Evolutionary conservation across 2,329 filamentous ascomycete species (phyloP).

Genomic region (Cryphonectria radicalis): DNA sequence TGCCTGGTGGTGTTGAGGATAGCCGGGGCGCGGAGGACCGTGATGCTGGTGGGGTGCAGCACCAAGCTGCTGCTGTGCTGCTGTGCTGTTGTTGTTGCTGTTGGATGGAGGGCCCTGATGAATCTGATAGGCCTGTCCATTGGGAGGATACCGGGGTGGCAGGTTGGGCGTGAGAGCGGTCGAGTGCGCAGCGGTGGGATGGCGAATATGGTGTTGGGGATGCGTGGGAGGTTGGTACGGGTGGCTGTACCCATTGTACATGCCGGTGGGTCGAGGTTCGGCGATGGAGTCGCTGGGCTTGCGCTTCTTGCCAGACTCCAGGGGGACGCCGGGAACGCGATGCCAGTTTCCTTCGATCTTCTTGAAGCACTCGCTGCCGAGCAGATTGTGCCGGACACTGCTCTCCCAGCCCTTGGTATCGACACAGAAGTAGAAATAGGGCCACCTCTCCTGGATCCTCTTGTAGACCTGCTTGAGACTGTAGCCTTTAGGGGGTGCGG

Average conservation of each 20-base stretch:
- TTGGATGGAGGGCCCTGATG: slow-evolving; percentile 14
- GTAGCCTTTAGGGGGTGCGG: slow-evolving; percentile 57
- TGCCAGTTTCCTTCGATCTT: slow-evolving; percentile 64
- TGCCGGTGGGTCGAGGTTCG: slow-evolving; percentile 33
- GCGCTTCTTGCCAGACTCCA: slow-evolving; percentile 65
- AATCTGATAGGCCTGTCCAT: slow-evolving; percentile 23
- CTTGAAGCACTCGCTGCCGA: slow-evolving; percentile 64
- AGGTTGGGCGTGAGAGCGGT: slow-evolving; percentile 20
- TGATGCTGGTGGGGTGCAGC: slow-evolving; percentile 12
- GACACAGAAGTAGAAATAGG: slow-evolving; percentile 63
- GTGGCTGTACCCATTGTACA: slow-evolving; percentile 34
- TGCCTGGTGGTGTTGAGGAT: slow-evolving; percentile 18
- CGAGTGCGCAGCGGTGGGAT: slow-evolving; percentile 26
- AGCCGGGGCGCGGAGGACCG: slow-evolving; percentile 16
- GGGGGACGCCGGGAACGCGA: slow-evolving; percentile 60
- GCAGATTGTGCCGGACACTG: slow-evolving; percentile 66
- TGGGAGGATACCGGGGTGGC: slow-evolving; percentile 23
- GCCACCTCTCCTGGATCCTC: slow-evolving; percentile 61
- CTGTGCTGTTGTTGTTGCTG: neutral
- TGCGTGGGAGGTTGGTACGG: slow-evolving; percentile 30
- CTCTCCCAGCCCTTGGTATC: slow-evolving; percentile 70
- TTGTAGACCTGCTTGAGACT: slow-evolving; percentile 68
- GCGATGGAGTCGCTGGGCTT: slow-evolving; percentile 51
- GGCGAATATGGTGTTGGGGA: slow-evolving; percentile 32
- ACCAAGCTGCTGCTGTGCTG: slow-evolving; percentile 5